Base-by-base conservation (phyloP, 768 basidiomycete genomes). In the Mycena olivaceomarginata region DNA sequence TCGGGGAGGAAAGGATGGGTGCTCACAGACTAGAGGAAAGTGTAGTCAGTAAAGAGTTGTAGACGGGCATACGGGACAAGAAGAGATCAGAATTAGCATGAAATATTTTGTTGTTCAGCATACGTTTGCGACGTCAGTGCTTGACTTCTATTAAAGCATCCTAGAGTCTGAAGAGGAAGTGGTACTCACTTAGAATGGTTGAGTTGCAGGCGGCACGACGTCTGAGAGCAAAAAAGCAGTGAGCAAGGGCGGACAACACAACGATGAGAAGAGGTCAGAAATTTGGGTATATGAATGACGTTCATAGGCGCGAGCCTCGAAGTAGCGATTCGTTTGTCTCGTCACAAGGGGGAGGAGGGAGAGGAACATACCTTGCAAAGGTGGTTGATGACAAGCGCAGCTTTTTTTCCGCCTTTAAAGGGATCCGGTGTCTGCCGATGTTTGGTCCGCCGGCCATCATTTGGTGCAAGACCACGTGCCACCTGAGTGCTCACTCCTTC, bases 71-170 rank as follows among this genome's bases (percentile, higher is more conserved):
- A 11, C 67, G 65, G 69, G 43, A 60, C 74, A 56, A 67, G 64
- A 69, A 75, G 70, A 64, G 80, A 83, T 92, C 95, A 96, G 94
- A 90, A 96, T 96, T 96, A 96, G 95, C 95, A 96, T 96, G 95
- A 94, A 90, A 86, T 84, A 87, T 95, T 65, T 65, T 63, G 39
- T 31, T 31, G 43, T 89, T 94, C 94, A 94, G 88, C 85, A 82
- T 88, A 86, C 84, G 89, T 94, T 93, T 90, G 51, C 91, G 73
- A 92, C 93, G 72, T 96, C 92, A 93, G 95, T 88, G 95, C 95
- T 96, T 96, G 95, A 96, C 95, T 95, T 94, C 95, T 96, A 91
- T 92, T 88, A 89, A 92, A 83, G 94, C 95, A 92, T 86, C 80
- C 75, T 80, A 31, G 72, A 73, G 37, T 56, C 15, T 56, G 65